Evolutionary conservation across 495 filamentous ascomycete genomes (phyloP).

Genomic region (Annulohypoxylon nitens): DNA sequence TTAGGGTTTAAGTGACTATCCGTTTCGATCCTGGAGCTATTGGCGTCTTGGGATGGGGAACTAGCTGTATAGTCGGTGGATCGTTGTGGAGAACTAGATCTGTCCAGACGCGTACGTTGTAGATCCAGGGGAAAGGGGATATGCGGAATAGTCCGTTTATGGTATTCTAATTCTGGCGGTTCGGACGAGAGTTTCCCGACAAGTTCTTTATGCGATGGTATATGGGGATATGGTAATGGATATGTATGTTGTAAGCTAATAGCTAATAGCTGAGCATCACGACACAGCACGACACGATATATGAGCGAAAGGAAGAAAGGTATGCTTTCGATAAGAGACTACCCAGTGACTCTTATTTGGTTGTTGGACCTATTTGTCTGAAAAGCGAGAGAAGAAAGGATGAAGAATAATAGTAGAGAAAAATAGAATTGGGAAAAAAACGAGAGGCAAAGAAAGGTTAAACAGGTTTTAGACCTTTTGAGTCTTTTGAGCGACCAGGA

Average conservation of each 20-base stretch:
- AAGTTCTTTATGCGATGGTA: not conserved
- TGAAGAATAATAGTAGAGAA: slow-evolving; percentile 8
- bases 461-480: slow-evolving; percentile 39
- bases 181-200: slow-evolving; percentile 25
- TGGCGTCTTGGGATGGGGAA: slow-evolving; percentile 29
- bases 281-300: slow-evolving; percentile 8
- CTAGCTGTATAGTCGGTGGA: slow-evolving; percentile 34
- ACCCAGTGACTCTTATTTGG: slow-evolving; percentile 16
- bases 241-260: not conserved
- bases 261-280: slow-evolving; percentile 21
- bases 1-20: slow-evolving; percentile 16
- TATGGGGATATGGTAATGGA: too few species aligned
- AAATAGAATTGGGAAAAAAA: slow-evolving; percentile 16
- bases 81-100: slow-evolving; percentile 43
- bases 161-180: slow-evolving; percentile 1
- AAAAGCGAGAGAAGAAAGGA: slow-evolving; percentile 20
- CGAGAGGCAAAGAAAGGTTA: slow-evolving; percentile 31
- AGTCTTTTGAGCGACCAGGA: slow-evolving; percentile 30
- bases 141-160: slow-evolving; percentile 27
- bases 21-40: slow-evolving; percentile 35
- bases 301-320: slow-evolving; percentile 7
- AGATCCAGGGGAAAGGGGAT: slow-evolving; percentile 43
- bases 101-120: slow-evolving; percentile 40
- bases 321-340: slow-evolving; percentile 10
- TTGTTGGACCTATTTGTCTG: slow-evolving; percentile 10